Evolutionary conservation across 176 grass and related monocot genomes (phyloP), one percentile per base, ranked within the genome.

Genomic region (Ensete glaucum): DNA sequence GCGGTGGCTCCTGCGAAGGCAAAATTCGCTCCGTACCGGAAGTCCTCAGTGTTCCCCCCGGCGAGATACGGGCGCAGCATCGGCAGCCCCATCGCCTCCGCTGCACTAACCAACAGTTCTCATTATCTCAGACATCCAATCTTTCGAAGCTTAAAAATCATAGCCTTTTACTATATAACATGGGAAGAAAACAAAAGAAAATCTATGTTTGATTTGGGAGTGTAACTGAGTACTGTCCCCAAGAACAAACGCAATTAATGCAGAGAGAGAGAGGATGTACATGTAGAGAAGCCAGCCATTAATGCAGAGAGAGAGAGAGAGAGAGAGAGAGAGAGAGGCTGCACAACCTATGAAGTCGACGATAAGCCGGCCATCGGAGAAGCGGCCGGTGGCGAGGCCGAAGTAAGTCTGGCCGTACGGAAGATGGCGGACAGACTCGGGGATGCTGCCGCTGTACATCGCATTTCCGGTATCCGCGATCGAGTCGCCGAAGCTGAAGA

Each of bases 341-440:
- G 12, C 52, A 76, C 70, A 75, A 90, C 91, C 87, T 13, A 88
- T 68, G 54, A 94, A 94, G 67, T 94, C 88, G 12, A 90, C 6
- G 9, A 90, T 27, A 10, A 90, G 54, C 1, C 88, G 83, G 11
- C 88, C 91, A 9, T 95, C 79, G 1, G 19, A 81, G 60, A 75
- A 65, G 23, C 85, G 82, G 48, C 90, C 85, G 0, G 83, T 87
- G 63, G 87, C 65, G 21, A 8, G 67, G 7, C 67, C 13, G 75
- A 95, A 95, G 79, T 73, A 90, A 23, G 88, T 95, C 83, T 82
- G 25, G 76, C 91, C 91, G 72, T 73, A 95, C 8, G 88, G 91
- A 5, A 54, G 70, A 17, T 81, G 74, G 64, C 63, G 65, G 2
- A 78, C 54, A 8, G 76, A 56, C 19, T 23, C 52, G 1, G 17